These are phyloP conservation scores for Irpex rosettiformis DNA, from an alignment of 1,284 basidiomycete genomes.

Conservation along the genomic window DNA sequence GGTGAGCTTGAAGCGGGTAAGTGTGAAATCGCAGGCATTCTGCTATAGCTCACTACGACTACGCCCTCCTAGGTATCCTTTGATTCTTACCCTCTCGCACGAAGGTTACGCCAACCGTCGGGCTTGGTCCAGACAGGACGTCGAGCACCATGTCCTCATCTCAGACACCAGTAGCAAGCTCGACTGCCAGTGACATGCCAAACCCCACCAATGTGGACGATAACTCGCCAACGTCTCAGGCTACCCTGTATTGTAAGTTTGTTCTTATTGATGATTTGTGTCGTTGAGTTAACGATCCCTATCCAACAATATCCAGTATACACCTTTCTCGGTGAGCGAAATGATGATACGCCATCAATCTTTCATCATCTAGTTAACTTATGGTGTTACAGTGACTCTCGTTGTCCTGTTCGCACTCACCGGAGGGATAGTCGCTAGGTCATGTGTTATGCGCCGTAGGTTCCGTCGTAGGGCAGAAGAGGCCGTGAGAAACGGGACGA, in stretches of 20 bases:
- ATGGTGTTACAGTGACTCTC: constrained; percentile 6
- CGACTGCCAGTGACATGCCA: not conserved
- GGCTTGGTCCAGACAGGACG: not conserved
- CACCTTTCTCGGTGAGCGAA: constrained; percentile 14
- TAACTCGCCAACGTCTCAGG: constrained; percentile 10
- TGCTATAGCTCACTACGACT: not conserved
- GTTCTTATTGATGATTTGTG: not conserved
- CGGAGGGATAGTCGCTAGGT: constrained; percentile 8
- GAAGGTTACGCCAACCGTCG: not conserved
- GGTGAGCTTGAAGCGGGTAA: not conserved
- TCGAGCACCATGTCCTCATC: not conserved
- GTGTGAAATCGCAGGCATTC: not conserved
- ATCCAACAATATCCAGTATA: constrained; percentile 6
- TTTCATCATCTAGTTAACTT: not conserved
- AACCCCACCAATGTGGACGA: not conserved
- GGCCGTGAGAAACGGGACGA: constrained; percentile 15
- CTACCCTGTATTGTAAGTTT: constrained; percentile 12
- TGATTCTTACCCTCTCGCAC: not conserved
- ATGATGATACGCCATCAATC: not conserved
- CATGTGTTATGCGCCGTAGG: constrained; percentile 5
- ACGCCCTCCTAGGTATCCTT: not conserved
- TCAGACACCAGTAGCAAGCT: not conserved
- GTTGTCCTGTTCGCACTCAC: constrained; percentile 11
- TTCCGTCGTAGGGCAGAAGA: constrained; percentile 11
- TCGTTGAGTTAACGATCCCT: not conserved